Percentiles rank a stretch among this genome's conserved stretches.
Conservation (phyloP, 1,139 yeast genomes). For the Geotrichum siamense region DNA sequence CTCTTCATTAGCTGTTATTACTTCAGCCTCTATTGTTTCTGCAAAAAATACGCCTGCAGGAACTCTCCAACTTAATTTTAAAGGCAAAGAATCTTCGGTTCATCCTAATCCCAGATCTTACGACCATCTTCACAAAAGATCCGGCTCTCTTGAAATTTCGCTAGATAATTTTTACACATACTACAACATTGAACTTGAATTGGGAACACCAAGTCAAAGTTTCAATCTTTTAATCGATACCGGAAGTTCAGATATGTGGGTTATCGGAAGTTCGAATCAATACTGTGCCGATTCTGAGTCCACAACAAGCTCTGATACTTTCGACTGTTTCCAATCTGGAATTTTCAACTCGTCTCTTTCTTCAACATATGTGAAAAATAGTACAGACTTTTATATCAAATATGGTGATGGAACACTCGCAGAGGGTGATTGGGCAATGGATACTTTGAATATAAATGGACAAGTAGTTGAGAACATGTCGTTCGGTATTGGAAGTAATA, state of each 20-base stretch:
- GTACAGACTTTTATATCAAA: slow-evolving; percentile 24
- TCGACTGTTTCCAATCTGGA: slow-evolving; percentile 17
- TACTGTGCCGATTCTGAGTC: slow-evolving; percentile 24
- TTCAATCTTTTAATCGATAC: slow-evolving; percentile 55
- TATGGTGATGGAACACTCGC: slow-evolving; percentile 35
- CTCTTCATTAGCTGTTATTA: no score
- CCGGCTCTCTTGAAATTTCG: slow-evolving; percentile 1
- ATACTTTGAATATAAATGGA: slow-evolving; percentile 31
- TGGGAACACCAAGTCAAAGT: slow-evolving; percentile 51
- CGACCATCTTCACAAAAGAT: slow-evolving; percentile 7
- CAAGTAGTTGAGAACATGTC: slow-evolving; percentile 20
- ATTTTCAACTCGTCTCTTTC: slow-evolving; percentile 10
- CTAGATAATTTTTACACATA: slow-evolving; percentile 29
- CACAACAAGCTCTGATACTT: slow-evolving; percentile 30
- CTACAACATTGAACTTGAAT: slow-evolving; percentile 40
- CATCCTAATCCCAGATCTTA: slow-evolving; percentile 12
- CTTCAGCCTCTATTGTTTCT: no score
- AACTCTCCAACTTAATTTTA: slow-evolving; percentile 7
- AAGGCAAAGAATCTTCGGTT: not conserved
- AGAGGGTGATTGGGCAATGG: slow-evolving; percentile 45
- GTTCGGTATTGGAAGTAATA: slow-evolving; percentile 29
- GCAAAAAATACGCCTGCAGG: not conserved
- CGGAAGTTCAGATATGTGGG: slow-evolving; percentile 67
- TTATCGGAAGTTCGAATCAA: slow-evolving; percentile 35
- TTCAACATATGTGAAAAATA: slow-evolving; percentile 15